Conservation (phyloP, 2,329 filamentous ascomycete genomes). For the Verticillium zaregamsianum region DNA sequence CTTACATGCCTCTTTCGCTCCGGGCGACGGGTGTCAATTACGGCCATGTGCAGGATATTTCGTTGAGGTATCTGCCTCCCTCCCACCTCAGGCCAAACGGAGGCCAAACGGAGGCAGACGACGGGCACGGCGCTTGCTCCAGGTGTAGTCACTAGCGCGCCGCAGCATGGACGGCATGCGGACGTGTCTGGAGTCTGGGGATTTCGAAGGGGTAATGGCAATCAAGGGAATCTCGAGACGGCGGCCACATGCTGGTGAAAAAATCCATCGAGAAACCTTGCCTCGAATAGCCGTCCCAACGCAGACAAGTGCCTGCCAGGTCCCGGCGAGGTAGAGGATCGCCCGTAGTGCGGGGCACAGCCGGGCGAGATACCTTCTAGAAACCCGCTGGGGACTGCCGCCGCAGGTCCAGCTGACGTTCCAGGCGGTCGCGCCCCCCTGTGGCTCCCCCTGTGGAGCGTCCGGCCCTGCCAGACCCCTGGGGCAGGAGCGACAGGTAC, state of each 20-base stretch:
- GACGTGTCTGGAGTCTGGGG: background rate
- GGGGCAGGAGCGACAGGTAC: conserved; percentile 4
- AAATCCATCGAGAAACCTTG: background rate
- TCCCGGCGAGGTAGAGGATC: background rate
- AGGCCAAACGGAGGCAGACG: background rate
- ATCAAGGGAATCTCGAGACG: background rate
- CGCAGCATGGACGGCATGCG: background rate
- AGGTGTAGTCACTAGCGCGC: background rate
- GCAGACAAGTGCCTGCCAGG: background rate
- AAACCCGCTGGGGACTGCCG: background rate
- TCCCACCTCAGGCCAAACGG: background rate
- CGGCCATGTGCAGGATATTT: background rate
- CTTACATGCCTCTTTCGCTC: background rate
- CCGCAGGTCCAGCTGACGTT: background rate
- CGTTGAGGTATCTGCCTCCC: background rate
- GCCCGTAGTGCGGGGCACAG: background rate
- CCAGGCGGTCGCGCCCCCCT: conserved; percentile 1
- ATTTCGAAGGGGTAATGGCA: background rate
- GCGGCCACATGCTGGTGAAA: background rate
- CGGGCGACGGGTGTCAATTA: too few relatives aligned
- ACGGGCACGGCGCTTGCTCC: background rate
- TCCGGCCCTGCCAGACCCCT: background rate
- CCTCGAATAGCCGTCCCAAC: background rate
- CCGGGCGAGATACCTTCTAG: background rate
- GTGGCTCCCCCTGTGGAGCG: background rate